Base-by-base conservation (phyloP, 768 basidiomycete species). In the Rhodotorula graminis region DNA sequence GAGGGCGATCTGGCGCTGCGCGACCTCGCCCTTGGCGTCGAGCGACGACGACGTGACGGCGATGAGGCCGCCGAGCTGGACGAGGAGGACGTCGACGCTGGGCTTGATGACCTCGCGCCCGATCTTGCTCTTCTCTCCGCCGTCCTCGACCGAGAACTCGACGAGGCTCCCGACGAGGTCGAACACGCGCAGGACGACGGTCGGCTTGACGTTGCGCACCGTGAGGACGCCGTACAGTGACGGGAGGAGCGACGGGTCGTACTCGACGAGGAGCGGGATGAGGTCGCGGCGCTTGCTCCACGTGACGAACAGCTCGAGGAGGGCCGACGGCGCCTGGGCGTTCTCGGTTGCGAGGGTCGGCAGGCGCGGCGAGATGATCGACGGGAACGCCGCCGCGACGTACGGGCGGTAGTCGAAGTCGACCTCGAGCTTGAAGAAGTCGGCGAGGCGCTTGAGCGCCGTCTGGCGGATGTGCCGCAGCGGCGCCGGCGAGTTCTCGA, bases 271-370 rank as follows among this genome's bases (percentile, higher is more conserved):
- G 79, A 87, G 88, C 16, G 80, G 79, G n/a, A 85, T 84, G 71
- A 88, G 85, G 21, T 87, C 84, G 4, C 82, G 83, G 27, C 85
- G 83, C 25, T 83, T 80, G 0, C 91, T 86, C 90, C 93, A 94
- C 12, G 85, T 82, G 69, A 87, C 85, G 81, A 96, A 90, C 31
- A 97, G 83, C 52, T 96, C 93, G 56, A 99, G 82, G 27, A 95
- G 84, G 0, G 91, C 88, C 0, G 93, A 95, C 0, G 95, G 93
- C 0, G 91, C 85, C 80, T 97, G 95, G 0, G 90, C 91, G 77
- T 94, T 98, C 81, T 98, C 96, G 56, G 82, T 84, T 70, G 90
- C 88, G 37, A 98, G 83, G 8, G 82, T 80, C 0, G 86, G 82
- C 33, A 99, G 84, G 12, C 96, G 90, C 1, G 95, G 93, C 0